Conservation (phyloP, 164 flowering plant species). For the Stephania cephalantha region DNA sequence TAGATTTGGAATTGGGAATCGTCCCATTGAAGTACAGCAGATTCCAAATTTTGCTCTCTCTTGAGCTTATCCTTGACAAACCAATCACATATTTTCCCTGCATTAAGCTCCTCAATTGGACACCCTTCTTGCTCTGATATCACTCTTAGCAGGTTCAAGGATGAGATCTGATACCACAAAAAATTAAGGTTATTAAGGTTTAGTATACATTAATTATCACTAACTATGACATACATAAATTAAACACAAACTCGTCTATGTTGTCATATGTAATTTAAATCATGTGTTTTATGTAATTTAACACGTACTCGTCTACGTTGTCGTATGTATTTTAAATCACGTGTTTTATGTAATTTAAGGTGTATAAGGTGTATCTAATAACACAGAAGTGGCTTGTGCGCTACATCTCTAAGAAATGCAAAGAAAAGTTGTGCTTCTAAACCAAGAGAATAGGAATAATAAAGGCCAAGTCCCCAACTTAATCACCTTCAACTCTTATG, state of each 20-base stretch:
- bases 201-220: too few species aligned
- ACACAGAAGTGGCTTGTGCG: too few species aligned
- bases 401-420: background rate
- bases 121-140: slow-evolving; percentile 82
- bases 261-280: too few species aligned
- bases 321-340: too few species aligned
- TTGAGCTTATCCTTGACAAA: slow-evolving; percentile 84
- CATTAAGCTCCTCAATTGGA: slow-evolving; percentile 77
- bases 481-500: too few species aligned
- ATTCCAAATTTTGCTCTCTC: slow-evolving; percentile 68
- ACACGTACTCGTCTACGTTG: too few species aligned
- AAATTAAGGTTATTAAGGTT: background rate
- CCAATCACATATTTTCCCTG: slow-evolving; percentile 83
- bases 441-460: background rate
- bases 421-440: background rate
- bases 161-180: slow-evolving; percentile 57
- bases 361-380: too few species aligned
- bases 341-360: too few species aligned
- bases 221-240: too few species aligned
- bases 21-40: slow-evolving; percentile 92
- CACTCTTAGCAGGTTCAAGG: slow-evolving; percentile 71
- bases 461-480: background rate
- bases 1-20: slow-evolving; percentile 41
- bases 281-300: too few species aligned
- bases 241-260: too few species aligned